Percentiles rank a stretch among this genome's conserved stretches.
Conservation (phyloP, 768 basidiomycete species). For the Rhizopogon rudus region DNA sequence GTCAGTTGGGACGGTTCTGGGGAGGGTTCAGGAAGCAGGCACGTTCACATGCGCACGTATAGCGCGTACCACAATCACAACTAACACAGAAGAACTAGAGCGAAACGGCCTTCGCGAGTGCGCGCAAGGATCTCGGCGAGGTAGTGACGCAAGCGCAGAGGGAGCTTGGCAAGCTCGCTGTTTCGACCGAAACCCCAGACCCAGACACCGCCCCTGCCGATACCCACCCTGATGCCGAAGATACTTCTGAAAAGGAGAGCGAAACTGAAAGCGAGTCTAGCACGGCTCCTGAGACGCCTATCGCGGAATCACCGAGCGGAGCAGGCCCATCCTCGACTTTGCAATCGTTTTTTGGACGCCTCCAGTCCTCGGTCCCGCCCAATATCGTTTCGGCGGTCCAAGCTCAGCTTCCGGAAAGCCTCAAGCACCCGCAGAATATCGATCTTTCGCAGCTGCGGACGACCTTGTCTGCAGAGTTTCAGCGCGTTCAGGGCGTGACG, state of each 20-base stretch:
- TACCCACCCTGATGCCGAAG: conserved; percentile 5
- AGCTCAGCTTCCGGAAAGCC: conserved; percentile 59
- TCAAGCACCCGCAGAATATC: conserved; percentile 57
- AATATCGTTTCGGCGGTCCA: conserved; percentile 67
- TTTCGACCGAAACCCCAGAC: conserved; percentile 17
- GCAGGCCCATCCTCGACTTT: conserved; percentile 22
- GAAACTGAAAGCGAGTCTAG: conserved; percentile 21
- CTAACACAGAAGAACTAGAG: conserved; percentile 40
- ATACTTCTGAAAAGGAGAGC: conserved; percentile 8
- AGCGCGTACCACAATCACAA: neutral
- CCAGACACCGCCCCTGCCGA: conserved; percentile 5
- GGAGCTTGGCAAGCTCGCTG: conserved; percentile 60
- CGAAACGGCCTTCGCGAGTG: conserved; percentile 60
- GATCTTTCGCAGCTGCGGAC: conserved; percentile 67
- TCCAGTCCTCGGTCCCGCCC: conserved; percentile 73
- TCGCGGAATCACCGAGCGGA: conserved; percentile 15
- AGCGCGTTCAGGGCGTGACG: conserved; percentile 70
- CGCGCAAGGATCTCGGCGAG: conserved; percentile 65
- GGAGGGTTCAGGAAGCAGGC: conserved; percentile 90
- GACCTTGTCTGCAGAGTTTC: conserved; percentile 60
- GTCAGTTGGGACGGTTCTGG: conserved; percentile 86
- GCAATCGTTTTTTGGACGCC: conserved; percentile 56
- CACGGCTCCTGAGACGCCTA: conserved; percentile 22
- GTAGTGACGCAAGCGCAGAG: conserved; percentile 79
- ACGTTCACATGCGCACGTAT: conserved; percentile 16